phyloP scores from a whole-genome alignment of 1,284 basidiomycete genomes.

The Puccinia hordei region DNA sequence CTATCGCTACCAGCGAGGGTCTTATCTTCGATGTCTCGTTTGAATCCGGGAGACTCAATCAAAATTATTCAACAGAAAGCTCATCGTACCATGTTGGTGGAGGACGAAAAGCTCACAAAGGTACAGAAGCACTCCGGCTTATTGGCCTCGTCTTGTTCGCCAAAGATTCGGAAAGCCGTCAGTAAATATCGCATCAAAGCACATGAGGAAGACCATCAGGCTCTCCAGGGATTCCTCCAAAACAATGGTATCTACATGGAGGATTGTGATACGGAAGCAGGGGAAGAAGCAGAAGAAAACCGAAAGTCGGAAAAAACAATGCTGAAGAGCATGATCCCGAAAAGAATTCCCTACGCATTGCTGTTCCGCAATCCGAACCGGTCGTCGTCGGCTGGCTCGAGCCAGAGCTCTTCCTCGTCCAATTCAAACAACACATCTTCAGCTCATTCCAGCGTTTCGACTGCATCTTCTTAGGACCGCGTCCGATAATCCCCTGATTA shows the following conservation, averaged over 20 bases:
- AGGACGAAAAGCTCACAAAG: neutral
- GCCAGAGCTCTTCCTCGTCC: constrained; percentile 4
- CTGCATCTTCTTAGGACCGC: no score
- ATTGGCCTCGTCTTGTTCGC: neutral
- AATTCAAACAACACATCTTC: neutral
- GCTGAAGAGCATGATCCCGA: neutral
- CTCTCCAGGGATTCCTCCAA: neutral
- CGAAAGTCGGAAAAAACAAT: neutral
- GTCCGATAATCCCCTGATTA: no score
- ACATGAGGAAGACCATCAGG: constrained; percentile 5
- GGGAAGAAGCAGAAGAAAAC: neutral
- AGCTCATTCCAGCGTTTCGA: neutral
- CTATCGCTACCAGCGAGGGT: neutral
- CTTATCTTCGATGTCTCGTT: neutral
- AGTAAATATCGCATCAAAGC: neutral
- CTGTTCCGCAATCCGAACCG: neutral
- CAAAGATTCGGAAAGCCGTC: neutral
- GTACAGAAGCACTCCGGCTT: neutral
- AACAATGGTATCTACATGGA: neutral
- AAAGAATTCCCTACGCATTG: constrained; percentile 12
- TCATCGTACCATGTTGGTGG: neutral
- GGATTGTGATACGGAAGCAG: neutral
- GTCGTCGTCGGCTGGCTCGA: neutral
- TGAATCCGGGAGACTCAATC: neutral
- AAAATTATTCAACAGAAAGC: constrained; percentile 8